phyloP scores from a whole-genome alignment of 257 asterid genomes.

The Plectranthus barbatus region DNA sequence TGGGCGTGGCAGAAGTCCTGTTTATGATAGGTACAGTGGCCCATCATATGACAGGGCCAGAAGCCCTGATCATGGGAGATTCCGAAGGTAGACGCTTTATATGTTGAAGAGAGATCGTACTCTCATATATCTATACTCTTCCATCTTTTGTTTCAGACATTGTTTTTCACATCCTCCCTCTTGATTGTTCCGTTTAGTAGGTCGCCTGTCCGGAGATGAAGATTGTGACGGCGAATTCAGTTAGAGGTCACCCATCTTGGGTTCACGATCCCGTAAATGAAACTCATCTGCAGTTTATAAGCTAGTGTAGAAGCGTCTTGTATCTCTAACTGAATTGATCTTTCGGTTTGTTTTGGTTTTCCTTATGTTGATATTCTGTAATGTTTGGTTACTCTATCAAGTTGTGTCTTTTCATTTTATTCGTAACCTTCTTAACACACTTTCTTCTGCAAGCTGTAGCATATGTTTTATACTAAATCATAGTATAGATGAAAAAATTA shows the following conservation, averaged over 20 bases:
- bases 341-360: not conserved
- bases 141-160: no score
- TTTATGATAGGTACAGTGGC: constrained; percentile 53
- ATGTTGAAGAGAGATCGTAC: no score
- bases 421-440: not conserved
- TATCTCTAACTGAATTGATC: not conserved
- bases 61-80: constrained; percentile 69
- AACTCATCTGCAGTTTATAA: not conserved
- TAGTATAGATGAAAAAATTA: no score
- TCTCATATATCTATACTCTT: no score
- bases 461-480: no score
- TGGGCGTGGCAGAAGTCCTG: constrained; percentile 60
- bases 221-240: constrained; percentile 18
- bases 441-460: no score
- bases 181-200: constrained; percentile 26
- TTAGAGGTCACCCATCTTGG: not conserved
- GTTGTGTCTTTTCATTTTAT: not conserved
- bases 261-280: constrained; percentile 11
- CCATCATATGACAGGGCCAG: constrained; percentile 45
- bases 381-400: not conserved
- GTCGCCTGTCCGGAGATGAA: constrained; percentile 48
- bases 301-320: constrained; percentile 3
- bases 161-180: not conserved
- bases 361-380: not conserved
- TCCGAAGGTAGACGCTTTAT: constrained; percentile 39